These are phyloP conservation scores for Nicotiana noctiflora DNA, from an alignment of 257 asterid genomes.

Conservation along the genomic window DNA sequence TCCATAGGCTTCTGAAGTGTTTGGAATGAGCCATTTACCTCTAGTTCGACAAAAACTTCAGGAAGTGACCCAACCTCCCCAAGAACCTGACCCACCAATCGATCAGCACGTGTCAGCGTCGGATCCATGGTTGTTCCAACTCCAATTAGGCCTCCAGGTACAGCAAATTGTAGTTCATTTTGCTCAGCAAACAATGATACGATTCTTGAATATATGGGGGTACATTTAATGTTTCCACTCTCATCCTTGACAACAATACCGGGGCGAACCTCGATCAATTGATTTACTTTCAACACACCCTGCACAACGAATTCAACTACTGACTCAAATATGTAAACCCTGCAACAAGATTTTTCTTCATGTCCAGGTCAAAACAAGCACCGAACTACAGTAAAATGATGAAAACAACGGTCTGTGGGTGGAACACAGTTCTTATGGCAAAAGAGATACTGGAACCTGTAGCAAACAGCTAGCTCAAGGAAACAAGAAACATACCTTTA, in stretches of 20 bases:
- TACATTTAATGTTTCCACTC: constrained; percentile 75
- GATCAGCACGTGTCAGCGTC: constrained; percentile 96
- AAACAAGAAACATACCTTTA: constrained; percentile 46
- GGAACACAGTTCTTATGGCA: neutral
- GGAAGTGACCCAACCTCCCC: constrained; percentile 99
- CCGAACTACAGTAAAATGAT: neutral
- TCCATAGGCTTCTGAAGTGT: neutral
- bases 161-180: constrained; percentile 92
- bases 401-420: neutral
- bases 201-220: constrained; percentile 90
- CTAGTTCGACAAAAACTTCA: constrained; percentile 77
- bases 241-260: constrained; percentile 95
- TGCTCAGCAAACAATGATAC: constrained; percentile 91
- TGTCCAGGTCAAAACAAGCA: neutral
- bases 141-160: constrained; percentile 98
- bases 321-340: neutral
- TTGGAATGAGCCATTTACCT: constrained; percentile 38
- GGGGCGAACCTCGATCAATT: constrained; percentile 91
- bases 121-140: constrained; percentile 99
- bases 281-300: constrained; percentile 96
- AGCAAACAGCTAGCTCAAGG: neutral
- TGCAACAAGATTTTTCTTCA: neutral
- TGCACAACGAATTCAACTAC: constrained; percentile 29
- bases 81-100: constrained; percentile 98
- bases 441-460: neutral